Evolutionary conservation across 2,329 filamentous ascomycete species (phyloP).

Genomic region (Apiospora arundinis): DNA sequence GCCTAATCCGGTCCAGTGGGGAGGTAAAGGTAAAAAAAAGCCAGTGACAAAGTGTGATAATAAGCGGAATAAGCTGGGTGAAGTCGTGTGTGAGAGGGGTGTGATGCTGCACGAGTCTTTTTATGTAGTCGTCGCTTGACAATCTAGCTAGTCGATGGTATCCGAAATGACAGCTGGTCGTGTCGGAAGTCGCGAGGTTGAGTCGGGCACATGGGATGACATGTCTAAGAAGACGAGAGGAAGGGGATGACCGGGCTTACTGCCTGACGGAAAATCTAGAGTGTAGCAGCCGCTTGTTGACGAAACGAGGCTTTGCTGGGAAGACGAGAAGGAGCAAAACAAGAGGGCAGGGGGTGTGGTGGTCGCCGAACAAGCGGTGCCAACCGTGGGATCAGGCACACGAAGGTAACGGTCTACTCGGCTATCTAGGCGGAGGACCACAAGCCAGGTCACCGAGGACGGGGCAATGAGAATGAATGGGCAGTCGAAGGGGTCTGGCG

Average conservation of each 20-base stretch:
- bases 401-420: conserved; percentile 20
- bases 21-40: not conserved
- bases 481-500: not conserved
- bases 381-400: conserved; percentile 6
- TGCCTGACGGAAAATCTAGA: not conserved
- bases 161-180: not conserved
- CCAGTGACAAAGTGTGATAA: not conserved
- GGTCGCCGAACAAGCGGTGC: conserved; percentile 10
- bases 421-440: conserved; percentile 19
- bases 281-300: not conserved
- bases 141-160: not conserved
- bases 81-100: not conserved
- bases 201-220: conserved; percentile 15
- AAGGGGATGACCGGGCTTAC: not conserved
- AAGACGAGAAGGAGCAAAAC: not conserved
- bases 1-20: not conserved
- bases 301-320: conserved; percentile 9
- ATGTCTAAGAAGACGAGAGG: conserved; percentile 16
- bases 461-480: not conserved
- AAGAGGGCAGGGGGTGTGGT: not conserved
- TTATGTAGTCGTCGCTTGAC: not conserved
- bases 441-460: conserved; percentile 1
- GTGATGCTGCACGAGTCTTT: not conserved
- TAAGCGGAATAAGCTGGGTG: not conserved
- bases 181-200: conserved; percentile 1